phyloP scores from a whole-genome alignment of 192 early-diverging fungal species.

The Dispira simplex region DNA sequence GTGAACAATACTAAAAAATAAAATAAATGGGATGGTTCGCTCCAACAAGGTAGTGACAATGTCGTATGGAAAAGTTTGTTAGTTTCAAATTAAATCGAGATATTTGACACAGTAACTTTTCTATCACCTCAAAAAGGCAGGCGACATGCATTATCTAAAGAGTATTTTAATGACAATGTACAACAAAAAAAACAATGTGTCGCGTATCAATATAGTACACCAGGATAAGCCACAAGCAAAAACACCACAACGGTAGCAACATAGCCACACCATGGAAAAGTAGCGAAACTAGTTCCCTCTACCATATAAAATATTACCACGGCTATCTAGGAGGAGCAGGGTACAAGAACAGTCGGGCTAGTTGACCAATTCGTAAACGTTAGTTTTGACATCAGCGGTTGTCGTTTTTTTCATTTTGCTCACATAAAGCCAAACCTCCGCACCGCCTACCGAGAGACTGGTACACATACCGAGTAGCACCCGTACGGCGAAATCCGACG shows the following conservation, averaged over 20 bases:
- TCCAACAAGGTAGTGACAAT: no score
- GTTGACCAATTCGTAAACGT: not conserved
- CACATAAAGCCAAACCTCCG: not conserved
- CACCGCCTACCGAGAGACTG: not conserved
- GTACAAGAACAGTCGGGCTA: not conserved
- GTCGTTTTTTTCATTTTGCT: not conserved
- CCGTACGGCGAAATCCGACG: not conserved
- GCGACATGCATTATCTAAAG: no score
- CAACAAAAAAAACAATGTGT: not conserved
- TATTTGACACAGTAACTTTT: no score
- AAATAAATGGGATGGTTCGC: no score
- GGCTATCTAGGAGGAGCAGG: not conserved
- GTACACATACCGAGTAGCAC: not conserved
- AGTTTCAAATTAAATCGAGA: no score
- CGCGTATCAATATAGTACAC: not conserved
- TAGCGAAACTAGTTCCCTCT: not conserved
- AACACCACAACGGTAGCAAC: not conserved
- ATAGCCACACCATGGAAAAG: not conserved
- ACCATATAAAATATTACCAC: not conserved
- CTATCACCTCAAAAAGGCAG: no score
- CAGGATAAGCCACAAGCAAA: not conserved
- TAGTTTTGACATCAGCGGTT: not conserved
- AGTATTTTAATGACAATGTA: no score
- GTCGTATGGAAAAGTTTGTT: no score
- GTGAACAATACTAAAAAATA: no score